Evolutionary conservation across 768 basidiomycete species (phyloP), one percentile per base, ranked within the genome.

Genomic region (Boletus bicolor): DNA sequence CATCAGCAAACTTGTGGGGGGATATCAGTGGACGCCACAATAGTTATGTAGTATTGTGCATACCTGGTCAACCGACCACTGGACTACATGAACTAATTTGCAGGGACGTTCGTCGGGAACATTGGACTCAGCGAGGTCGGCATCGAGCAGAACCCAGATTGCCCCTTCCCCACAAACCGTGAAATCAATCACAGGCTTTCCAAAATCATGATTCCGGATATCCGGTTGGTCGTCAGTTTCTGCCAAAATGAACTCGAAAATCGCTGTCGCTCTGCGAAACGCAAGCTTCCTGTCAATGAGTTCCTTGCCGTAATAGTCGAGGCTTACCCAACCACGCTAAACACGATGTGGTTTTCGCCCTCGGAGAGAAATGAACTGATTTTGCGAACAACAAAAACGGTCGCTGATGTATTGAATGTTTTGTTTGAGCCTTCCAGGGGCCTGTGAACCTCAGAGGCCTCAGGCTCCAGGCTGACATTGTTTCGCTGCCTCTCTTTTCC

Each of bases 311-410:
- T 5, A 6, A 46, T 8, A 14, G 14, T 43, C 19, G 34, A 26
- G 11, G 72, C 85, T 44, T 62, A 93, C 91, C 91, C 91, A 51
- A 89, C 77, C 6, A 78, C 87, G 55, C 76, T 86, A 67, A 92
- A 93, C 6, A 91, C 56, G 14, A 91, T 60, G 57, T 77, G 71
- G 5, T 66, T 69, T 12, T 72, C 70, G 5, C 64, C 67, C 8
- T 69, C 70, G 4, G 74, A 68, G 7, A 74, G 55, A 7, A 82
- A 62, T 6, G 83, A 81, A 28, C 69, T 73, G 45, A 93, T 83
- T 57, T 75, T 80, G 35, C 73, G 76, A 10, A 91, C 72, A 17
- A 82, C 87, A 28, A 91, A 75, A 0, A 86, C 74, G 0, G 58
- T 54, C 32, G 72, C 72, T 15, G 76, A 73, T 21, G 57, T 49